Base-by-base conservation (phyloP, 192 early-diverging fungal species). In the Phycomyces blakesleeanus region DNA sequence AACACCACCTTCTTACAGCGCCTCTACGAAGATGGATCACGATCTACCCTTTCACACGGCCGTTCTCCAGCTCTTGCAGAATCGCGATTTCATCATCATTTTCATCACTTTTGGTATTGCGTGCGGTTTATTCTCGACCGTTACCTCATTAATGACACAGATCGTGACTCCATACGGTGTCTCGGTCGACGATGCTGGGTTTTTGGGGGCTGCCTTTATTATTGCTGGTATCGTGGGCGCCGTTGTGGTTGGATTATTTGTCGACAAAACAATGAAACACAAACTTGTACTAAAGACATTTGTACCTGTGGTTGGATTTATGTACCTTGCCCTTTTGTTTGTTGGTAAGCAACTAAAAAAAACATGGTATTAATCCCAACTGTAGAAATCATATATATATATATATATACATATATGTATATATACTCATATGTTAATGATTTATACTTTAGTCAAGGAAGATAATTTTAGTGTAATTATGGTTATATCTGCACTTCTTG, bases 191-290 rank as follows among this genome's bases (percentile, higher is more conserved):
- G 79, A 81, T 27, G 76, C 75, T 10, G 85, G 86, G 11, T 81
- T 74, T 39, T 69, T 85, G 61, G 86, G 82, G 18, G 79, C 77
- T 0, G 75, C 76, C 16, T 80, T 79, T 64, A 73, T 88, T 57
- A 67, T 80, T n/a, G 78, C 75, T 55, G 86, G 86, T 40, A 53
- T 88, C 16, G 69, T 88, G 9, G 77, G 81, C 25, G 80, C 86
- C 11, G 68, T 76, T n/a, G 52, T 76, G 25, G 68, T 80, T 12
- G 78, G 78, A 3, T 66, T 74, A 15, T 67, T 83, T 25, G 73
- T 87, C 54, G 86, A 88, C 61, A 61, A 67, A 14, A 83, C 79
- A 26, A 85, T 85, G 66, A 68, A 65, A 41, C 84, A 84, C 64
- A 78, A 73, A 26, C 34, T 64, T 6, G 47, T 82, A 5, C 21